phyloP scores from a whole-genome alignment of 441 rosid genomes.

The Oxalis stricta region DNA sequence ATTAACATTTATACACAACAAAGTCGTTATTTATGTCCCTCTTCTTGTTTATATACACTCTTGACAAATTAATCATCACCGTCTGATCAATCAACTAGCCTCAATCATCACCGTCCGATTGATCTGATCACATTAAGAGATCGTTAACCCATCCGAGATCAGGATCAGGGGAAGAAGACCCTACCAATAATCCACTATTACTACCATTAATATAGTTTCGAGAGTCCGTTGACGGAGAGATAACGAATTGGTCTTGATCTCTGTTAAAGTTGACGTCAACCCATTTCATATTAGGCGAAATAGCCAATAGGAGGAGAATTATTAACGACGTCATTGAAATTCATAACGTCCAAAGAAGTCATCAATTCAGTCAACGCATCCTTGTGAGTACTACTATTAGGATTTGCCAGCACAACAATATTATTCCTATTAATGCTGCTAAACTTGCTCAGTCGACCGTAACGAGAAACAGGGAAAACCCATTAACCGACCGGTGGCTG shows the following conservation, averaged over 20 bases:
- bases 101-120: background rate
- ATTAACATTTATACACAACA: too few species aligned
- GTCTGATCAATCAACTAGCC: too few species aligned
- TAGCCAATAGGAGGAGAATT: slow-evolving; percentile 14
- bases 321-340: slow-evolving; percentile 27
- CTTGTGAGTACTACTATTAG: slow-evolving; percentile 22
- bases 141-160: slow-evolving; percentile 92
- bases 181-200: slow-evolving; percentile 15
- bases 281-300: slow-evolving; percentile 13
- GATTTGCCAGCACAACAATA: too few species aligned
- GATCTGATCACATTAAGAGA: slow-evolving; percentile 36
- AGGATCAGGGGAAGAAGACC: slow-evolving; percentile 26
- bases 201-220: background rate
- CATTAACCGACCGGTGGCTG: slow-evolving; percentile 15
- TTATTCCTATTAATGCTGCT: too few species aligned
- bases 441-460: slow-evolving; percentile 24
- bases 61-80: too few species aligned
- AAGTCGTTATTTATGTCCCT: too few species aligned
- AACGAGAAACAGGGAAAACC: slow-evolving; percentile 29
- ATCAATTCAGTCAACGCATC: slow-evolving; percentile 46
- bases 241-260: slow-evolving; percentile 19
- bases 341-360: slow-evolving; percentile 38
- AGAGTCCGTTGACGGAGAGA: slow-evolving; percentile 48
- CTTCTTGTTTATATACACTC: too few species aligned
- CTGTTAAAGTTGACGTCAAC: slow-evolving; percentile 19